Conservation (phyloP, 208 protist genomes). For the Crithidia thermophila region DNA sequence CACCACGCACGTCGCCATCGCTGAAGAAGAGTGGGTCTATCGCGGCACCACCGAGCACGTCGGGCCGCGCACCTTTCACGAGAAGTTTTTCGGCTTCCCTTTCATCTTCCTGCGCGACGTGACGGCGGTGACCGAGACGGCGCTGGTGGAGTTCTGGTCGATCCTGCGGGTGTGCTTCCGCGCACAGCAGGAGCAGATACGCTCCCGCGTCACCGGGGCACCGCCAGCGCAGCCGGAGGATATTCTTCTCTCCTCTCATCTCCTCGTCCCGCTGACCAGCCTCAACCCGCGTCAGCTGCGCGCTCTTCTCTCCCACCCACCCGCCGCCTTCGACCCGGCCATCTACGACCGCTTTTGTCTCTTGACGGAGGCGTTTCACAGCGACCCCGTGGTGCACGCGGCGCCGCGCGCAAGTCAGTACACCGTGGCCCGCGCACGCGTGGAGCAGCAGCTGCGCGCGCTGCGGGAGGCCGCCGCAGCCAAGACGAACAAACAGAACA, state of each 20-base stretch:
- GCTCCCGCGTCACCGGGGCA: background rate
- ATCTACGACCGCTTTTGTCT: conserved; percentile 53
- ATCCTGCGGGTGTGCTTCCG: conserved; percentile 77
- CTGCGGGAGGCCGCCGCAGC: too few relatives aligned
- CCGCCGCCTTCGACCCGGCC: conserved; percentile 20
- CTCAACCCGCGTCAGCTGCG: conserved; percentile 44
- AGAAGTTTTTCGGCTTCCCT: conserved; percentile 82
- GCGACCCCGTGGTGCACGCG: conserved; percentile 12
- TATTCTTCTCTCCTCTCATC: conserved; percentile 20
- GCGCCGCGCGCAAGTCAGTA: conserved; percentile 29
- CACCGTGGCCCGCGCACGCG: conserved; percentile 29
- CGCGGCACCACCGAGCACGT: conserved; percentile 79
- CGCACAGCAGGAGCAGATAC: conserved; percentile 22
- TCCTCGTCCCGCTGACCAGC: conserved; percentile 43
- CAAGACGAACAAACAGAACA: too few relatives aligned
- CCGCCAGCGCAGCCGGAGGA: background rate
- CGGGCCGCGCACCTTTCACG: conserved; percentile 75
- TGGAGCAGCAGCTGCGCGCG: conserved; percentile 26
- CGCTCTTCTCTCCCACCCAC: conserved; percentile 26
- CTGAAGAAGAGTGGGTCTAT: conserved; percentile 88
- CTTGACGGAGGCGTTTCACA: conserved; percentile 31
- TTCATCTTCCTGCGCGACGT: conserved; percentile 82
- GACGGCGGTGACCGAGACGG: conserved; percentile 45
- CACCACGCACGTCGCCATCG: conserved; percentile 62
- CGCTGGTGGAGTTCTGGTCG: conserved; percentile 81